Evolutionary conservation across 1,139 yeast genomes (phyloP).

Genomic region (Suhomyces anneliseae): DNA sequence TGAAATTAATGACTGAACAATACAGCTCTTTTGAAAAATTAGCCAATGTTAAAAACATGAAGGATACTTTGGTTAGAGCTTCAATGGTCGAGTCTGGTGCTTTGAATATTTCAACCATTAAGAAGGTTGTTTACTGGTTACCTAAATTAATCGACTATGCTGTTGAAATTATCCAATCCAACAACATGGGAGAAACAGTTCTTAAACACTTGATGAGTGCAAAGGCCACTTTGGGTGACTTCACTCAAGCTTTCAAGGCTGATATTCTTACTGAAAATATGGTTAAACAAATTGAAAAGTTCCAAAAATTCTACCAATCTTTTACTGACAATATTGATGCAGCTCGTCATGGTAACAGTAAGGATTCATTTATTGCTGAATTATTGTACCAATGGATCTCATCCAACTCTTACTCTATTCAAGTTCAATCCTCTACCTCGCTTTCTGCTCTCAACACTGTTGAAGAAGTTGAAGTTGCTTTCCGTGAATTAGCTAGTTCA

Average conservation of each 20-base stretch:
- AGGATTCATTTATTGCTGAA: conserved; percentile 47
- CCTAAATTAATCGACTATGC: conserved; percentile 55
- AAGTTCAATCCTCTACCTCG: conserved; percentile 23
- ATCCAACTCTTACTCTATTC: neutral
- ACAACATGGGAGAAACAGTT: conserved; percentile 7
- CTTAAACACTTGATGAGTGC: conserved; percentile 21
- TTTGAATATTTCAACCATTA: conserved; percentile 20
- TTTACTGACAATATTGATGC: conserved; percentile 20
- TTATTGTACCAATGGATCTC: conserved; percentile 40
- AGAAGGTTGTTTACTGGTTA: conserved; percentile 35
- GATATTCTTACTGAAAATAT: conserved; percentile 17
- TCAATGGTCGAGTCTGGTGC: conserved; percentile 20
- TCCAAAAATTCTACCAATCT: conserved; percentile 16
- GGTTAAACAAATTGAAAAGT: conserved; percentile 21
- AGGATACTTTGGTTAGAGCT: conserved; percentile 15
- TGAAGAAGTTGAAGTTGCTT: conserved; percentile 44
- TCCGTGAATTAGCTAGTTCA: conserved; percentile 57
- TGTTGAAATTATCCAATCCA: conserved; percentile 26
- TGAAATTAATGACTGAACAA: conserved; percentile 12
- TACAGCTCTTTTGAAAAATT: conserved; percentile 19
- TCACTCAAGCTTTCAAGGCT: conserved; percentile 11
- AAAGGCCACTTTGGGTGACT: conserved; percentile 18
- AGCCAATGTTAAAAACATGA: conserved; percentile 16
- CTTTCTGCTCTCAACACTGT: conserved; percentile 21
- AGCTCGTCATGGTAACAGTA: conserved; percentile 32